phyloP scores from a whole-genome alignment of 495 filamentous ascomycete genomes.

The Xylaria longipes region DNA sequence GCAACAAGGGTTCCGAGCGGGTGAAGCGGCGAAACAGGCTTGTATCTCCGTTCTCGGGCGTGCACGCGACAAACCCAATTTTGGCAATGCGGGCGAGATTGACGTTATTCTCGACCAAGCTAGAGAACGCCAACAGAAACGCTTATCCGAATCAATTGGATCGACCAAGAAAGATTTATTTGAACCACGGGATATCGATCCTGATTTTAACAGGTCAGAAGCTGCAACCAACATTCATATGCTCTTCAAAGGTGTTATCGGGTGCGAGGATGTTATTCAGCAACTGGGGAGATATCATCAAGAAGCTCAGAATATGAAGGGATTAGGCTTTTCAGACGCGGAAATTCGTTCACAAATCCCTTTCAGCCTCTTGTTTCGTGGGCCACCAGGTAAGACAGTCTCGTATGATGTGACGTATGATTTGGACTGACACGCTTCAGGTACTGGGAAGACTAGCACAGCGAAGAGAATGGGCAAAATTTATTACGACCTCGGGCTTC shows the following conservation, averaged over 20 bases:
- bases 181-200: conserved; percentile 72
- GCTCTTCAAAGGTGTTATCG: conserved; percentile 72
- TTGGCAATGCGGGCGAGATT: conserved; percentile 68
- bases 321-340: conserved; percentile 63
- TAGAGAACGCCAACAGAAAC: conserved; percentile 63
- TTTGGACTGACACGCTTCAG: conserved; percentile 38
- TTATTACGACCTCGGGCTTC: conserved; percentile 73
- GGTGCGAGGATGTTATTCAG: conserved; percentile 66
- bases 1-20: conserved; percentile 51
- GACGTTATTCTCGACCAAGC: conserved; percentile 69
- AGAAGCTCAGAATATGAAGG: conserved; percentile 58
- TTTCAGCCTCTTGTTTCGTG: conserved; percentile 53
- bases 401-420: conserved; percentile 31
- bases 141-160: conserved; percentile 41
- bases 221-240: conserved; percentile 57
- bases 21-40: conserved; percentile 48
- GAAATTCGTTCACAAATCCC: conserved; percentile 59
- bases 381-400: conserved; percentile 42
- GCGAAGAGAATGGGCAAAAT: conserved; percentile 75
- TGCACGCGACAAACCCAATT: conserved; percentile 62
- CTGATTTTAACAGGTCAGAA: conserved; percentile 64
- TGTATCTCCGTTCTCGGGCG: conserved; percentile 59
- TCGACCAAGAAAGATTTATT: conserved; percentile 43
- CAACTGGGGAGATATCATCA: conserved; percentile 67
- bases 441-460: conserved; percentile 78